These are phyloP conservation scores for Globisporangium canariense DNA, from an alignment of 352 stramenopile genomes.

Conservation along the genomic window DNA sequence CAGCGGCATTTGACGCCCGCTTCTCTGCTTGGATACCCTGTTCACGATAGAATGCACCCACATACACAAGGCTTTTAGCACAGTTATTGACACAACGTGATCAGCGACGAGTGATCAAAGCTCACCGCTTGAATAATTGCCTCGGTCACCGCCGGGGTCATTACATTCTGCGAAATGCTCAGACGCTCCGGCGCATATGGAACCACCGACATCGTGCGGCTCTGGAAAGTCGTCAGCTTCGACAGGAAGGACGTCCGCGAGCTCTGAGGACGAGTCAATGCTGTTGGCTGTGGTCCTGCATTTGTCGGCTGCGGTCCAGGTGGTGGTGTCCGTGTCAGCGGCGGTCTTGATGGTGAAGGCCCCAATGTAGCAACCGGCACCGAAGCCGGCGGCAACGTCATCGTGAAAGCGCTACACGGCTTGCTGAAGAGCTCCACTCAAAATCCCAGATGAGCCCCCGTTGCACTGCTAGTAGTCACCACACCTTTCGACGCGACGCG, in stretches of 20 bases:
- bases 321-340: neutral
- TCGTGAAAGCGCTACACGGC: neutral
- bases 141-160: conserved; percentile 49
- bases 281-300: neutral
- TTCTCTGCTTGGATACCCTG: conserved; percentile 16
- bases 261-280: neutral
- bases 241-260: conserved; percentile 48
- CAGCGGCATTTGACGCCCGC: conserved; percentile 2
- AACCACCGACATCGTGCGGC: conserved; percentile 42
- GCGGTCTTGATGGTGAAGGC: neutral
- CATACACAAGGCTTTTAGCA: neutral
- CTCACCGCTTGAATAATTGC: conserved; percentile 36
- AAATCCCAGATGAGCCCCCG: neutral
- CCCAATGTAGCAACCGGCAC: neutral
- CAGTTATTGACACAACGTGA: too few relatives aligned
- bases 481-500: neutral
- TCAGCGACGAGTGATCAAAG: neutral
- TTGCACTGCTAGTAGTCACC: neutral
- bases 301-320: neutral
- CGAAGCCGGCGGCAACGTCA: neutral
- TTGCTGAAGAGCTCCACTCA: neutral
- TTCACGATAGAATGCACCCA: neutral
- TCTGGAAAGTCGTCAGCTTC: conserved; percentile 43
- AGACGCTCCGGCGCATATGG: conserved; percentile 62
- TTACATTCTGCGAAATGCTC: conserved; percentile 51